Evolutionary conservation across 2,329 filamentous ascomycete species (phyloP), one percentile per base, ranked within the genome.

Genomic region (Teratosphaeria epicoccoides): DNA sequence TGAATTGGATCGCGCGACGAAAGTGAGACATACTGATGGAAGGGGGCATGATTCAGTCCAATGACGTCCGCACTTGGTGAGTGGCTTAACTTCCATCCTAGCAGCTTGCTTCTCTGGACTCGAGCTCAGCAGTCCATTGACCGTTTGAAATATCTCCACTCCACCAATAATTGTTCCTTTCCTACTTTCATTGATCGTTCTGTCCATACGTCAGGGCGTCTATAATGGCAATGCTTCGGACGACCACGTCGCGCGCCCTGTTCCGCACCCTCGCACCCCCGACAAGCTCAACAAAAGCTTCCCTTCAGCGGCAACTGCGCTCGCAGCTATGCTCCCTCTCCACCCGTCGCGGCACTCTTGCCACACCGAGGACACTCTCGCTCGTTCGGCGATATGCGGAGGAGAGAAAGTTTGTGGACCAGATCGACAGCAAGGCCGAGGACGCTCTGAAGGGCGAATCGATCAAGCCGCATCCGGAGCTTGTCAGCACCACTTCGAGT

Each of bases 381-480:
- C 29, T 56, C 43, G 48, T 24, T 6, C 51, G 54, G 14, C 51
- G 54, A 49, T 22, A 33, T 12, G 22, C 50, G 23, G 29, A 20
- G 28, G 53, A 55, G 5, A 51, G 51, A 14, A 43, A 49, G 22
- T 29, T 48, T 14, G 47, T 58, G 11, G 51, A 58, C 47, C 11
- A 54, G 52, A 77, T 79, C 50, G 76, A 86, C 58, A 70, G 66
- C 43, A 73, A 84, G 57, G 70, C 70, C 25, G 84, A 87, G 65
- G 73, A 75, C 46, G 71, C 76, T 57, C 60, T 80, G 7, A 37
- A 29, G 17, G 10, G 22, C 2, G 75, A 68, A 11, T 60, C 81
- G 46, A 64, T 79, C 63, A 77, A 77, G 62, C 69, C 89, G n/a
- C 68, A 79, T 24, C 85, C 85, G 0, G 78, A 79, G 37, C 66